Conservation (phyloP, 2,329 filamentous ascomycete species). For the Fusarium verrucosum region DNA sequence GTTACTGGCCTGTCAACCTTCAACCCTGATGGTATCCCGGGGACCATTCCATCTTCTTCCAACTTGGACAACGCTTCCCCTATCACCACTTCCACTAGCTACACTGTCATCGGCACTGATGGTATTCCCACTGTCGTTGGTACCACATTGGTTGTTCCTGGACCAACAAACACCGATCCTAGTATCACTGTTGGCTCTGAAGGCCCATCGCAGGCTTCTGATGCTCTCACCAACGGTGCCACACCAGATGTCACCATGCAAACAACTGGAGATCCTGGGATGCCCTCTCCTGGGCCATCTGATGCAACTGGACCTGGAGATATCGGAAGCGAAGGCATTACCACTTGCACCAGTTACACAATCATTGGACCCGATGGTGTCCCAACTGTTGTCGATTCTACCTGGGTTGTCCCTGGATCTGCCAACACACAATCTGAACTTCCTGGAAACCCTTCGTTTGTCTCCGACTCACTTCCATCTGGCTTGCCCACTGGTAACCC, state of each 20-base stretch:
- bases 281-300: constrained; percentile 6
- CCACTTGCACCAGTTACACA: constrained; percentile 42
- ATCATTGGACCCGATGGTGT: constrained; percentile 36
- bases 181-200: constrained; percentile 11
- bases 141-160: constrained; percentile 46
- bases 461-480: constrained; percentile 29
- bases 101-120: constrained; percentile 43
- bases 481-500: constrained; percentile 42
- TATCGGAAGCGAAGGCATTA: constrained; percentile 14
- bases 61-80: neutral
- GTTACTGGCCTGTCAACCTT: constrained; percentile 14
- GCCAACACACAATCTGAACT: constrained; percentile 29
- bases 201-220: constrained; percentile 24
- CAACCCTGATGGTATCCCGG: constrained; percentile 5
- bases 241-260: constrained; percentile 23
- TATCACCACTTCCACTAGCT: constrained; percentile 44
- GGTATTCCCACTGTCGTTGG: constrained; percentile 46
- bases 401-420: constrained; percentile 44
- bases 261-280: constrained; percentile 8
- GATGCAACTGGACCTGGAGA: constrained; percentile 12
- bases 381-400: constrained; percentile 48
- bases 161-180: constrained; percentile 35
- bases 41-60: neutral
- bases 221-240: constrained; percentile 22
- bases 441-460: constrained; percentile 35